These are phyloP conservation scores for Leccinellum luteum DNA, from an alignment of 768 basidiomycete species.

Conservation along the genomic window DNA sequence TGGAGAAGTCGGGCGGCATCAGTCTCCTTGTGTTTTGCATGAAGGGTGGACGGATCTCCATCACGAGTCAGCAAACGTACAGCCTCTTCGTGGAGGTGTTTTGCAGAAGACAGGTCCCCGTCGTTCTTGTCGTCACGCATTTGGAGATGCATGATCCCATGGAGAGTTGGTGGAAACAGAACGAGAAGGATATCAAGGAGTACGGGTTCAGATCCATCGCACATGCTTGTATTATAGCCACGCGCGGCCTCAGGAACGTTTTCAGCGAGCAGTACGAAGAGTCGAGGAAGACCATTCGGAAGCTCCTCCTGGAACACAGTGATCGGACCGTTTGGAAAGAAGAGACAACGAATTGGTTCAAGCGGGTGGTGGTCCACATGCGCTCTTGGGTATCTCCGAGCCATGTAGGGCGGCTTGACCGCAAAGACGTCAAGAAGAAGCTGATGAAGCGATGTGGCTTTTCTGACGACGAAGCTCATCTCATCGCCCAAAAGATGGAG, in stretches of 20 bases:
- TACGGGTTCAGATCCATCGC: slow-evolving; percentile 35
- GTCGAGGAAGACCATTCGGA: slow-evolving; percentile 27
- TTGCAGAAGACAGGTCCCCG: slow-evolving; percentile 32
- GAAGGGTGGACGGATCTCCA: slow-evolving; percentile 26
- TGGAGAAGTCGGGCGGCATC: slow-evolving; percentile 26
- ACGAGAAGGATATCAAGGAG: slow-evolving; percentile 31
- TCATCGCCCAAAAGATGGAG: slow-evolving; percentile 20
- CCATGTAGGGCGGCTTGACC: slow-evolving; percentile 9
- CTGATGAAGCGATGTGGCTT: slow-evolving; percentile 25
- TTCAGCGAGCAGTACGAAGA: slow-evolving; percentile 32
- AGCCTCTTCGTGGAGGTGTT: slow-evolving; percentile 39
- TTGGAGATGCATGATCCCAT: slow-evolving; percentile 32
- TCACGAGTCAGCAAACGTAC: slow-evolving; percentile 27
- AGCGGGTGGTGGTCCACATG: slow-evolving; percentile 24
- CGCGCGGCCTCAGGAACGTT: slow-evolving; percentile 19
- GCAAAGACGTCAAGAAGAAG: slow-evolving; percentile 19
- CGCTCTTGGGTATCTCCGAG: slow-evolving; percentile 22
- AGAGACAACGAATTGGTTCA: slow-evolving; percentile 26
- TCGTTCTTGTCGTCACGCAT: slow-evolving; percentile 36
- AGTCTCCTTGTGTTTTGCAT: slow-evolving; percentile 32
- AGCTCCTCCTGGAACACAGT: slow-evolving; percentile 19
- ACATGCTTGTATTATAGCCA: slow-evolving; percentile 41
- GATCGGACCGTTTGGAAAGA: slow-evolving; percentile 20
- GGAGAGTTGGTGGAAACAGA: slow-evolving; percentile 41
- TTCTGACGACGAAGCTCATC: slow-evolving; percentile 17